phyloP scores from a whole-genome alignment of 495 filamentous ascomycete genomes.

The Annulohypoxylon nitens region DNA sequence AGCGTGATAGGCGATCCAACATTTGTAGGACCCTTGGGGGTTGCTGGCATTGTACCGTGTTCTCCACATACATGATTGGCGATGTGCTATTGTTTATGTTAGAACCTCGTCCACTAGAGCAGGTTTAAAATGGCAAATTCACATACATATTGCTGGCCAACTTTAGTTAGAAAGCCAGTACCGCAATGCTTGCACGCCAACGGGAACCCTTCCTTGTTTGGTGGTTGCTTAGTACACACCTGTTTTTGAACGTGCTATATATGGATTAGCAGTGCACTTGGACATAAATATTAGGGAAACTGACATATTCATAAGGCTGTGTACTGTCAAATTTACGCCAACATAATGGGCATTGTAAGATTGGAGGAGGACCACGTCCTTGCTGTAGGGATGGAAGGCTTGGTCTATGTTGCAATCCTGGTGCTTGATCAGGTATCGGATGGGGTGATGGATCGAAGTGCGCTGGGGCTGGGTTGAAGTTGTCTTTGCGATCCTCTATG shows the following conservation, averaged over 20 bases:
- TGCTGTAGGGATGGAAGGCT: slow-evolving; percentile 9
- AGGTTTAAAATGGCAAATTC: neutral
- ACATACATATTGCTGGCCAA: slow-evolving; percentile 55
- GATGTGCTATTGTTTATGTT: slow-evolving; percentile 50
- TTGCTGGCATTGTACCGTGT: slow-evolving; percentile 41
- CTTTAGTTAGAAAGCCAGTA: slow-evolving; percentile 52
- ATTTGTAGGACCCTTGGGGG: slow-evolving; percentile 27
- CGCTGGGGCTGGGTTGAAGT: slow-evolving; percentile 40
- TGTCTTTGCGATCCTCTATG: slow-evolving; percentile 52
- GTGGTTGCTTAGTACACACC: slow-evolving; percentile 54
- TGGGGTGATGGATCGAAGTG: slow-evolving; percentile 28
- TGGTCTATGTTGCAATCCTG: slow-evolving; percentile 10
- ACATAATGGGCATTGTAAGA: slow-evolving; percentile 57
- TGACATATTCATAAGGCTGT: slow-evolving; percentile 58
- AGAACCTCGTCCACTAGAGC: neutral
- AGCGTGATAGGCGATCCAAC: slow-evolving; percentile 40
- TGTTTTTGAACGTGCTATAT: slow-evolving; percentile 56
- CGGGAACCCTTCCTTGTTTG: slow-evolving; percentile 47
- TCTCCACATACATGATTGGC: slow-evolving; percentile 54
- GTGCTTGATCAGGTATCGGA: slow-evolving; percentile 4
- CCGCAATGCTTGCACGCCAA: slow-evolving; percentile 58
- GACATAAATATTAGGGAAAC: slow-evolving; percentile 27
- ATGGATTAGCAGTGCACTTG: slow-evolving; percentile 6
- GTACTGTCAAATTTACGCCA: slow-evolving; percentile 54
- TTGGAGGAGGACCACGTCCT: slow-evolving; percentile 5